These are phyloP conservation scores for Meyerozyma elateridarum DNA, from an alignment of 1,139 yeast genomes.

Conservation along the genomic window DNA sequence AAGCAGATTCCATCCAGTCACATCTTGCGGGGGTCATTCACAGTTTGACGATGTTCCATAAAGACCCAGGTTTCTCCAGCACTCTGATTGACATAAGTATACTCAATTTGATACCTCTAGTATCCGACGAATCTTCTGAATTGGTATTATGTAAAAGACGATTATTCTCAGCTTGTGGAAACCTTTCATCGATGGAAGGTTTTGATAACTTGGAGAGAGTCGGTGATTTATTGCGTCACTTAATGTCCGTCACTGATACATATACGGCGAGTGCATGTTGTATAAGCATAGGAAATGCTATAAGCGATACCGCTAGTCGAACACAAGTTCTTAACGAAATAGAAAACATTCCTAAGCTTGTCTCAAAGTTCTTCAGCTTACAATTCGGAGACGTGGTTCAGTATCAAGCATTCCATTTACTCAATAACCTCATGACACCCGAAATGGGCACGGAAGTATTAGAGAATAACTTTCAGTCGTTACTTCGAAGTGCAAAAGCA, in stretches of 20 bases:
- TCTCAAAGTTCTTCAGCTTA: slow-evolving; percentile 18
- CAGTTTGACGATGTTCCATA: neutral
- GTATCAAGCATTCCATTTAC: slow-evolving; percentile 34
- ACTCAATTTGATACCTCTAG: no score
- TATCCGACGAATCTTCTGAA: no score
- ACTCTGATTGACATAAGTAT: no score
- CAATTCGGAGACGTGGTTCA: slow-evolving; percentile 34
- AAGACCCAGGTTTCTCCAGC: slow-evolving; percentile 3
- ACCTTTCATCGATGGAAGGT: slow-evolving; percentile 28
- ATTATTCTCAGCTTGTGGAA: slow-evolving; percentile 34
- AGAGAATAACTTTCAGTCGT: slow-evolving; percentile 6
- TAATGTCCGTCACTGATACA: slow-evolving; percentile 14
- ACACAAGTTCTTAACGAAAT: slow-evolving; percentile 14
- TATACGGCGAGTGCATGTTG: slow-evolving; percentile 28
- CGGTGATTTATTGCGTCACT: slow-evolving; percentile 9
- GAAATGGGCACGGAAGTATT: slow-evolving; percentile 14
- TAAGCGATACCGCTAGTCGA: slow-evolving; percentile 18
- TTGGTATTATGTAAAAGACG: no score
- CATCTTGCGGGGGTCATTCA: no score
- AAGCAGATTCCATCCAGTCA: no score
- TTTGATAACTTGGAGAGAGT: slow-evolving; percentile 15
- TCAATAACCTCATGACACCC: slow-evolving; percentile 25
- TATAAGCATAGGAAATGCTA: slow-evolving; percentile 34
- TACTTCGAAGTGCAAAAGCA: slow-evolving; percentile 23
- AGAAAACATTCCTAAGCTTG: slow-evolving; percentile 13